phyloP scores from a whole-genome alignment of 2,329 filamentous ascomycete species.

The Fusarium verrucosum region DNA sequence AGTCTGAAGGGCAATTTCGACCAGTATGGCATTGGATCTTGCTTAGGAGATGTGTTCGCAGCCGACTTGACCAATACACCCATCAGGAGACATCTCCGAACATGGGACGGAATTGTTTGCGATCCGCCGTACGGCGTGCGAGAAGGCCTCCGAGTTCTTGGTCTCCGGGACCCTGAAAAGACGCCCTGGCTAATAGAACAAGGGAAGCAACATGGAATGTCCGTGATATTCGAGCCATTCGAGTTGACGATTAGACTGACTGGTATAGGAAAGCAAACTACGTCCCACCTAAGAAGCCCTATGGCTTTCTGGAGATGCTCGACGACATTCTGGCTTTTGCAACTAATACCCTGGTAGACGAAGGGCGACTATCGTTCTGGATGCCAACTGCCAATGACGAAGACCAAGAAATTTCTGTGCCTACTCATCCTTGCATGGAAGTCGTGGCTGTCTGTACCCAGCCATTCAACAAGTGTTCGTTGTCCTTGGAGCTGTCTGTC shows the following conservation, averaged over 20 bases:
- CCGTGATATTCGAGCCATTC: conserved; percentile 47
- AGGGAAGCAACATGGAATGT: conserved; percentile 75
- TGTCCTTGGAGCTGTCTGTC: not conserved
- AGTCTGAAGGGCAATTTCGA: conserved; percentile 76
- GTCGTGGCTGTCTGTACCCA: conserved; percentile 83
- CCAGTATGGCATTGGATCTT: conserved; percentile 76
- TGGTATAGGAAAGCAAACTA: conserved; percentile 65
- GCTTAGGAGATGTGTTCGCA: conserved; percentile 81
- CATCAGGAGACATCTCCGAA: conserved; percentile 63
- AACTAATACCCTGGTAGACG: conserved; percentile 76
- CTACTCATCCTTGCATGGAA: conserved; percentile 78
- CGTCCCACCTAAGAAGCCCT: conserved; percentile 88
- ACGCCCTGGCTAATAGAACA: conserved; percentile 70
- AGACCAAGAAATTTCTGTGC: conserved; percentile 78
- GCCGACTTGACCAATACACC: conserved; percentile 91
- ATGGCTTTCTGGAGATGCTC: conserved; percentile 90
- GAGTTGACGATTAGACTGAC: conserved; percentile 21
- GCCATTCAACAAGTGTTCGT: conserved; percentile 85
- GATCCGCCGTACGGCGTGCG: conserved; percentile 96
- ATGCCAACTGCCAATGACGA: conserved; percentile 91
- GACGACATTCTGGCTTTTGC: conserved; percentile 90
- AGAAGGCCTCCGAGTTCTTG: conserved; percentile 89
- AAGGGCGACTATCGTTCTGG: conserved; percentile 90
- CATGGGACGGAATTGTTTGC: conserved; percentile 91
- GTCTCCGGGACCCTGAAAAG: conserved; percentile 73